A percentile compares a stretch with the other conserved stretches of the same genome.
Evolutionary conservation across 2,329 filamentous ascomycete species (phyloP).

Genomic region (Penicillium sp.): DNA sequence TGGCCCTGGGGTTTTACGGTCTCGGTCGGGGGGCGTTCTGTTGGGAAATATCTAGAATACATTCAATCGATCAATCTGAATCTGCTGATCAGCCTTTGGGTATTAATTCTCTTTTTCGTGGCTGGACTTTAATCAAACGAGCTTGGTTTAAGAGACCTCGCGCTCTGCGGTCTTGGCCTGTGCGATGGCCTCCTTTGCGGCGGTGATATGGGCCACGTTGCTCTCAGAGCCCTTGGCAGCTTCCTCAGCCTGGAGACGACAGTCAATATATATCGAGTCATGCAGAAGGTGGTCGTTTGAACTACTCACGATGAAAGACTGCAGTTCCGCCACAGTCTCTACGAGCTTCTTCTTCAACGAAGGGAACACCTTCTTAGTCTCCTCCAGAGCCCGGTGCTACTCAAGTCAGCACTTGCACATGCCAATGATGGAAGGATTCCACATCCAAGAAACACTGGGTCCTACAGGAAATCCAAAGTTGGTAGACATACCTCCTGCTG

Average conservation of each 20-base stretch:
- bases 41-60: constrained; percentile 25
- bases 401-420: constrained; percentile 7
- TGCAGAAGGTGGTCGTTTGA: background rate
- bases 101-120: constrained; percentile 14
- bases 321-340: constrained; percentile 73
- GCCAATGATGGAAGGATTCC: background rate
- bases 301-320: constrained; percentile 74
- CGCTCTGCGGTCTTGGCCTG: constrained; percentile 47
- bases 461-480: background rate
- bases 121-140: background rate
- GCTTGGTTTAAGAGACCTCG: constrained; percentile 42
- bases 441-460: background rate
- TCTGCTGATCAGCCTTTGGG: constrained; percentile 11
- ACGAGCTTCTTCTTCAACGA: constrained; percentile 73
- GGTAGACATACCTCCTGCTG: constrained; percentile 77
- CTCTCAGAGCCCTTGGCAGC: constrained; percentile 48
- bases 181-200: constrained; percentile 50
- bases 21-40: constrained; percentile 29
- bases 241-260: constrained; percentile 44
- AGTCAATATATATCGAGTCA: background rate
- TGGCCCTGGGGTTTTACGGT: constrained; percentile 36
- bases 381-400: constrained; percentile 79
- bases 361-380: constrained; percentile 84
- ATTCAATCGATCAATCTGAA: constrained; percentile 24
- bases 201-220: constrained; percentile 50